Conservation (phyloP, 208 protist species). For the Leishmania turanica region DNA sequence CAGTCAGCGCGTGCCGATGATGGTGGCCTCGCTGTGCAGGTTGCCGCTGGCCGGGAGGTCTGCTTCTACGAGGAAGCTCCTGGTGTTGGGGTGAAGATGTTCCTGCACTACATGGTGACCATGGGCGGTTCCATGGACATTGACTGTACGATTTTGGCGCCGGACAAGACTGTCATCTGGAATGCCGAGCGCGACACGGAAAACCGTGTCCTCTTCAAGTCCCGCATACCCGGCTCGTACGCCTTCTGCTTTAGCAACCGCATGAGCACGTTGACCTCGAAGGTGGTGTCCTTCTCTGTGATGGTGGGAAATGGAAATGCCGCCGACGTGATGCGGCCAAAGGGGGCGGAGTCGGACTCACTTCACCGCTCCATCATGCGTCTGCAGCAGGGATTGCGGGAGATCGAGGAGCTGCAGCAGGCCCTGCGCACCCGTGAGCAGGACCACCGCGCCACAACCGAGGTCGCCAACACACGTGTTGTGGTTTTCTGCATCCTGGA, state of each 20-base stretch:
- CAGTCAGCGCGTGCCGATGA: conserved; percentile 38
- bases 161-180: conserved; percentile 69
- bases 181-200: conserved; percentile 46
- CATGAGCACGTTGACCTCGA: conserved; percentile 83
- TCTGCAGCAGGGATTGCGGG: conserved; percentile 62
- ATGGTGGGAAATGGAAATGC: conserved; percentile 40
- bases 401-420: conserved; percentile 82
- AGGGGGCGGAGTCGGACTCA: conserved; percentile 36
- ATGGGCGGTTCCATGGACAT: conserved; percentile 86
- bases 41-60: conserved; percentile 49
- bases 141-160: conserved; percentile 49
- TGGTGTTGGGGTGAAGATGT: conserved; percentile 52
- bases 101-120: conserved; percentile 81
- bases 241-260: conserved; percentile 90
- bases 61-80: conserved; percentile 86
- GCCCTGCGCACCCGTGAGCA: conserved; percentile 69
- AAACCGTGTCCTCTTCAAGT: conserved; percentile 84
- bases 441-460: conserved; percentile 74
- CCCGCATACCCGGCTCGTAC: conserved; percentile 55
- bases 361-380: conserved; percentile 65
- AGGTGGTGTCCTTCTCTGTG: conserved; percentile 84
- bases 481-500: conserved; percentile 80
- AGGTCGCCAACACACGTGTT: conserved; percentile 86
- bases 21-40: conserved; percentile 50
- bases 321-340: background rate